These are phyloP conservation scores for Bipolaris zeicola DNA, from an alignment of 2,329 filamentous ascomycete genomes.

Conservation along the genomic window DNA sequence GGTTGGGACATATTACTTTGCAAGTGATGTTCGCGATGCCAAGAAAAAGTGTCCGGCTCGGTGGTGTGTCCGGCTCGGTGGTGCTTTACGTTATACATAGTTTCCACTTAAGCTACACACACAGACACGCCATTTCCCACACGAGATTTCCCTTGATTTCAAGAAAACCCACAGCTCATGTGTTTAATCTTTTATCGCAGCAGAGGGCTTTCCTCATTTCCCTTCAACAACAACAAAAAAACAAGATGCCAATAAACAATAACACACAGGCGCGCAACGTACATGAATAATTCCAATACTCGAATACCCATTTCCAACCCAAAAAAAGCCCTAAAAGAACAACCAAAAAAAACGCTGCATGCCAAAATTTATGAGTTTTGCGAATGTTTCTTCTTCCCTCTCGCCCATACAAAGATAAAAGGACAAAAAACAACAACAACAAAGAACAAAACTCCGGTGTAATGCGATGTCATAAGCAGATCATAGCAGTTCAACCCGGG, in stretches of 20 bases:
- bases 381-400: not conserved
- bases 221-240: not conserved
- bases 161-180: slow-evolving; percentile 1
- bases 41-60: too few relatives aligned
- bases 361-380: not conserved
- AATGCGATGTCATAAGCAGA: slow-evolving; percentile 17
- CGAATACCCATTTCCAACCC: not conserved
- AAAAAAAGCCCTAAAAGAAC: not conserved
- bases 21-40: too few relatives aligned
- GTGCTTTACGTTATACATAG: too few relatives aligned
- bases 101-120: not conserved
- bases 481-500: slow-evolving; percentile 17
- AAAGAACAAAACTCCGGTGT: slow-evolving; percentile 16
- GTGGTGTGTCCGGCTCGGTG: too few relatives aligned
- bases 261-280: not conserved
- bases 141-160: not conserved
- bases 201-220: not conserved
- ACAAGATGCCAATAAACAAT: not conserved
- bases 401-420: not conserved
- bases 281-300: not conserved
- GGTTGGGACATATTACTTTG: too few relatives aligned
- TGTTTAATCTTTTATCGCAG: not conserved
- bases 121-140: not conserved
- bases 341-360: not conserved
- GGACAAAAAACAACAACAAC: not conserved